phyloP scores from a whole-genome alignment of 2,329 filamentous ascomycete species.

The Colletotrichum sp. region DNA sequence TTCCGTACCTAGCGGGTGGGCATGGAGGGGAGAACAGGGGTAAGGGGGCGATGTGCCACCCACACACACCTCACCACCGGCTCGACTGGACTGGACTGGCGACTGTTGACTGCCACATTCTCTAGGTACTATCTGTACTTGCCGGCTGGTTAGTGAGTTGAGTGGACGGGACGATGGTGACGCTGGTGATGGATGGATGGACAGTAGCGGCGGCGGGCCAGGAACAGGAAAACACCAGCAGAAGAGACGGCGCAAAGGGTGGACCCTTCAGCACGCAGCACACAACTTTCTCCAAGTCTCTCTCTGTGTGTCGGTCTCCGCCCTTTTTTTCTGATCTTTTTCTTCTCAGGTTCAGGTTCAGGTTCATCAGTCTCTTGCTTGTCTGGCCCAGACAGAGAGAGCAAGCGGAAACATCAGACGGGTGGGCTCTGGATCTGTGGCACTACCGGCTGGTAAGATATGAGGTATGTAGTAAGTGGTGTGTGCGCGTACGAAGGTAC shows the following conservation, averaged over 20 bases:
- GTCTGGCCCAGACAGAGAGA: slow-evolving; percentile 37
- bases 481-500: neutral
- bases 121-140: neutral
- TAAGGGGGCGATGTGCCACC: slow-evolving; percentile 1
- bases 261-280: slow-evolving; percentile 9
- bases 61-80: neutral
- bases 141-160: neutral
- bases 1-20: slow-evolving; percentile 12
- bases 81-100: neutral
- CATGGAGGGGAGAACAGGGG: slow-evolving; percentile 7
- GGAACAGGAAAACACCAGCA: slow-evolving; percentile 32
- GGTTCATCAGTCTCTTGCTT: slow-evolving; percentile 27
- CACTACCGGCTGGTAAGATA: neutral
- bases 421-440: neutral
- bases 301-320: neutral
- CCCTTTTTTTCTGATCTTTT: slow-evolving; percentile 25
- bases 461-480: neutral
- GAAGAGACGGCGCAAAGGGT: slow-evolving; percentile 29
- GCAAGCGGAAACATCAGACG: slow-evolving; percentile 48
- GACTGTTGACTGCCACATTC: neutral
- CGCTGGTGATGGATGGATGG: slow-evolving; percentile 13
- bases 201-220: slow-evolving; percentile 26
- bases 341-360: slow-evolving; percentile 35
- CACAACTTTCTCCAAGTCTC: neutral
- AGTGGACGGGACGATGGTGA: neutral